Base-by-base conservation (phyloP, 2,329 filamentous ascomycete species). In the Epichloe elymi region DNA sequence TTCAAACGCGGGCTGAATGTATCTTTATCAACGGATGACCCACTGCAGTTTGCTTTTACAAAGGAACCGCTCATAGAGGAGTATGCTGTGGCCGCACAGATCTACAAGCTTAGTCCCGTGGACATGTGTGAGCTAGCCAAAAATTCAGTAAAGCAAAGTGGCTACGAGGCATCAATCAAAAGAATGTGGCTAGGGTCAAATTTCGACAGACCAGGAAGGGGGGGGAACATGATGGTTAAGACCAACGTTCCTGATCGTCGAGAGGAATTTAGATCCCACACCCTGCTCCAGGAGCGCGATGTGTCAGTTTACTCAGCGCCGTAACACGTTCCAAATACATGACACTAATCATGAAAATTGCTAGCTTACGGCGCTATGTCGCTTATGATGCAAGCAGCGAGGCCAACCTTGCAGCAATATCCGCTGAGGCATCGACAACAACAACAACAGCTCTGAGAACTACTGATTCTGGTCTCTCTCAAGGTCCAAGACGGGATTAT, bases 41-140 rank as follows among this genome's bases (percentile, higher is more conserved):
- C 93, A 20, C 75, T 98, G 45, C 93, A 98, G 63, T 98, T 98
- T 65, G 93, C 93, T 2, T 98, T 96, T 64, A 98, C 93, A 5
- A 98, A 97, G 62, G 93, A 98, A 67, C 93, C 93, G 1, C 70
- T 98, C 52, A 98, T 98, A 58, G 93, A 98, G 66, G 93, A 98
- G 64, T 98, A 98, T 63, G 90, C 91, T 0, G 93, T 98, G 8
- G 93, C 93, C 3, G 93, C 93, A 4, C 93, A 98, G 68, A 98
- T 98, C 53, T 98, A 97, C 72, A 97, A 97, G 70, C 80, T 98
- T 39, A 94, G 84, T 61, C 86, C 91, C 1, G 90, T 97, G 4
- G 93, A 98, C 62, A 98, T 98, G 93, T 97, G 93, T 64, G 93
- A 98, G 69, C 70, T 98, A 52, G 93, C 93, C 23, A 95, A 95